Conservation (phyloP, 345 rosid genomes). For the Clausena lansium region DNA sequence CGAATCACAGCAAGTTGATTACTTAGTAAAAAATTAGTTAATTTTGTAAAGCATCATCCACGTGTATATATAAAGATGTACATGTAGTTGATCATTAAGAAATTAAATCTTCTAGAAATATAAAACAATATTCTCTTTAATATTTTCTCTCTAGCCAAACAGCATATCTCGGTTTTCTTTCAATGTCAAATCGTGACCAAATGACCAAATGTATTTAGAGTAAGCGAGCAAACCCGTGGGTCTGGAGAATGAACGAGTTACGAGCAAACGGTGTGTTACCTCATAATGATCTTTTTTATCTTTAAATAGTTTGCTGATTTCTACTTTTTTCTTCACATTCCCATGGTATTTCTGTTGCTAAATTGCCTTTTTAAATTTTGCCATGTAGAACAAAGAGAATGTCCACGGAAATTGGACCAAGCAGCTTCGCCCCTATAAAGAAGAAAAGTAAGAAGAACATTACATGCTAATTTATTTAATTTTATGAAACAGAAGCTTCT, state of each 20-base stretch:
- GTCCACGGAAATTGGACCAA: conserved; percentile 71
- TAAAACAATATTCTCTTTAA: too few relatives aligned
- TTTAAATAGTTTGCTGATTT: neutral
- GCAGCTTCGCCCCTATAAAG: conserved; percentile 73
- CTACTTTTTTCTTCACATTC: neutral
- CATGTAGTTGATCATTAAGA: too few relatives aligned
- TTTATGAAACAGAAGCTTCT: neutral
- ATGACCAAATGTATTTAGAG: neutral
- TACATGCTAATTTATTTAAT: neutral
- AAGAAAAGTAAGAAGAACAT: conserved; percentile 58
- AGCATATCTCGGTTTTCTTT: too few relatives aligned
- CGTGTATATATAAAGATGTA: too few relatives aligned
- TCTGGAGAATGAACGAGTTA: too few relatives aligned
- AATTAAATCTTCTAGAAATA: too few relatives aligned
- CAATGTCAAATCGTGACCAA: neutral
- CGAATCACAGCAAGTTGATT: too few relatives aligned
- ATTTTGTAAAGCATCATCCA: too few relatives aligned
- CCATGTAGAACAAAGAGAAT: conserved; percentile 71
- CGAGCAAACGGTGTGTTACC: conserved; percentile 43
- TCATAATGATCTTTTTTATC: neutral
- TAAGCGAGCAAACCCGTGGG: conserved; percentile 1
- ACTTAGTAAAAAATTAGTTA: too few relatives aligned
- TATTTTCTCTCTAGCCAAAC: too few relatives aligned
- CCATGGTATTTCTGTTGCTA: neutral
- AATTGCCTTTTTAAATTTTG: neutral